Conservation (phyloP, 305 asterid species). For the Fraxinus xanthoxyloides region DNA sequence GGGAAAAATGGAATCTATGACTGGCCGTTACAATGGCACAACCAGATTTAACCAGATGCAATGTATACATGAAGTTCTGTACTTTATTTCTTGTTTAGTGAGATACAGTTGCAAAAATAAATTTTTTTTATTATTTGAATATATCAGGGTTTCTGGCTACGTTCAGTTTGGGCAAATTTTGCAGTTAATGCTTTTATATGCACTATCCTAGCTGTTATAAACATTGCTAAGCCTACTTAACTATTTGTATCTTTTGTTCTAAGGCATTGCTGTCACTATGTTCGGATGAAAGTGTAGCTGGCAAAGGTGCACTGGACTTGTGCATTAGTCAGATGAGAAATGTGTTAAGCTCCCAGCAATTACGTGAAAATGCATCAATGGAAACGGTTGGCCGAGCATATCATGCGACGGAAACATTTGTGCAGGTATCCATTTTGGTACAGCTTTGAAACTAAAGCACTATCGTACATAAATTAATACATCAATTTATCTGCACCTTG, state of each 20-base stretch:
- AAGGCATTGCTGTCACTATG: constrained; percentile 87
- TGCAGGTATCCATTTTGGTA: constrained; percentile 61
- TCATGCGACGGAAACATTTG: constrained; percentile 96
- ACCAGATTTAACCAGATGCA: constrained; percentile 6
- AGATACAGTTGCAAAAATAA: constrained; percentile 6
- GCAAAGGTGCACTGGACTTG: constrained; percentile 91
- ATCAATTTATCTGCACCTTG: constrained; percentile 29
- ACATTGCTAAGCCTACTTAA: constrained; percentile 9
- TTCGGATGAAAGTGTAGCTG: constrained; percentile 79
- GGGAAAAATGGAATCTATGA: neutral
- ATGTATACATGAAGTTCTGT: neutral
- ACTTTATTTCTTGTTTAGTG: constrained; percentile 14
- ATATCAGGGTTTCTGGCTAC: constrained; percentile 15
- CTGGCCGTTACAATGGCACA: constrained; percentile 12
- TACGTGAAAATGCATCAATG: constrained; percentile 91
- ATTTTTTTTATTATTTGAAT: constrained; percentile 1
- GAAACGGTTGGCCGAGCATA: constrained; percentile 93
- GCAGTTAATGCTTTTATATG: constrained; percentile 3
- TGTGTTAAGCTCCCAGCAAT: constrained; percentile 76
- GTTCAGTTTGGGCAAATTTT: constrained; percentile 16
- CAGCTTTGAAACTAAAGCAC: constrained; percentile 20
- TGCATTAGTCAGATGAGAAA: constrained; percentile 84
- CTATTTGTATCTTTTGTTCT: constrained; percentile 28
- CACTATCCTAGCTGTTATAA: neutral
- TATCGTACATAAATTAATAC: constrained; percentile 4